Evolutionary conservation across 306 rosid genomes (phyloP), one percentile per base, ranked within the genome.

Genomic region (Lupinus albus): DNA sequence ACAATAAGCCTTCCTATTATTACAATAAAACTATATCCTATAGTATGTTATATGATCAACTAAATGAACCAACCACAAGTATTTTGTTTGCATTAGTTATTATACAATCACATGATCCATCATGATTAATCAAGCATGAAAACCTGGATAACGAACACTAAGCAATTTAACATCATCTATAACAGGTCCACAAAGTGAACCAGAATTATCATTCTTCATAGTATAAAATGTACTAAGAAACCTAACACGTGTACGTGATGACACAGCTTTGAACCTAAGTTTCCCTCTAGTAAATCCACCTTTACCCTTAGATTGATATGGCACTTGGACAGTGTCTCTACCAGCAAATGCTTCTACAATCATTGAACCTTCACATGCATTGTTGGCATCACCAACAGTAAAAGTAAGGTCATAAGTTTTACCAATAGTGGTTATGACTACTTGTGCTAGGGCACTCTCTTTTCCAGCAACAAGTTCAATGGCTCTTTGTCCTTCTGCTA

Each of bases 111-210:
- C 3, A 14, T 57, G 0, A 25, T 25, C 30, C 30, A 25, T 25
- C 30, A 25, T 25, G 30, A 25, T 2, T 4, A 25, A 25, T 25
- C 30, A 76, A 77, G 49, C 82, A 25, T 11, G 55, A 25, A 55
- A n/a, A 12, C 1, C 30, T 25, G 84, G 76, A 56, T 33, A 15
- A 8, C 84, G 85, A 33, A 73, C 78, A 53, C 86, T 73, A 12
- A 83, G 42, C 83, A 85, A 74, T 67, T 65, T 88, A 12, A 83
- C 68, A 48, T 88, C 87, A 32, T 85, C 91, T 1, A 88, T 67
- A 0, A 83, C 81, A 1, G 95, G 95, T 5, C 87, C 95, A 69
- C 91, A 88, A n/a, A 88, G 78, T 10, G 91, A 79, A 2, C 91
- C 88, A 13, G 87, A 72, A 38, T 85, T 70, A 15, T 85, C 95